Evolutionary conservation across 371 early-diverging fungal species (phyloP).

Genomic region (Choanephora cucurbitarum): DNA sequence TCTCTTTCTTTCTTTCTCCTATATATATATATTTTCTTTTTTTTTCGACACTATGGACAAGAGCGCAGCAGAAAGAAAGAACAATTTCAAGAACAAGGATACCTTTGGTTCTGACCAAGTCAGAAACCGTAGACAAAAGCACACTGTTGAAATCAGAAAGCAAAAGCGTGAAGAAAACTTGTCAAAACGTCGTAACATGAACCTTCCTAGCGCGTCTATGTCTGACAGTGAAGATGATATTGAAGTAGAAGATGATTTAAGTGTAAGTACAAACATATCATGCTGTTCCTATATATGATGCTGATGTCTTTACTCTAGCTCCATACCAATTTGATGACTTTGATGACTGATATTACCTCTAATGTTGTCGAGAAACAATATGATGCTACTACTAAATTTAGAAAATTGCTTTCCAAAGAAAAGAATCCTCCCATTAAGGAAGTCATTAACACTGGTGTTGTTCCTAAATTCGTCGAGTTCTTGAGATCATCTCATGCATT

Average conservation of each 20-base stretch:
- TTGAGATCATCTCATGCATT: constrained; percentile 75
- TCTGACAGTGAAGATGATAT: constrained; percentile 86
- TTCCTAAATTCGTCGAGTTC: constrained; percentile 96
- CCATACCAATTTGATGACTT: constrained; percentile 28
- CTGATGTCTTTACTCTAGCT: too few relatives aligned
- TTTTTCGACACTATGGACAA: constrained; percentile 22
- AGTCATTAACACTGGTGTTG: constrained; percentile 93
- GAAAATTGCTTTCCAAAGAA: constrained; percentile 98
- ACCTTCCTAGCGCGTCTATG: constrained; percentile 46
- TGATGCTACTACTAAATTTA: constrained; percentile 88
- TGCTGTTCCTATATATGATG: too few relatives aligned
- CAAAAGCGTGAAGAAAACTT: constrained; percentile 95
- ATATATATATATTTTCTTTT: too few relatives aligned
- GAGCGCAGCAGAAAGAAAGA: constrained; percentile 31
- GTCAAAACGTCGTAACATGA: constrained; percentile 90
- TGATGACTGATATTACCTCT: constrained; percentile 79
- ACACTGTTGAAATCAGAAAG: constrained; percentile 88
- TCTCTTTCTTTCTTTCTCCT: constrained; percentile 1
- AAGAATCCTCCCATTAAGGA: constrained; percentile 98
- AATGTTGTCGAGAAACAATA: constrained; percentile 81
- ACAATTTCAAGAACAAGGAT: constrained; percentile 40
- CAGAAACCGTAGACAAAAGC: constrained; percentile 43
- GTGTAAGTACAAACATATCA: constrained; percentile 46
- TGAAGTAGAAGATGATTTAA: constrained; percentile 46
- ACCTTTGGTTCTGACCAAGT: constrained; percentile 42